These are phyloP conservation scores for Maudiozyma bulderi DNA, from an alignment of 805 yeast genomes.

Conservation along the genomic window DNA sequence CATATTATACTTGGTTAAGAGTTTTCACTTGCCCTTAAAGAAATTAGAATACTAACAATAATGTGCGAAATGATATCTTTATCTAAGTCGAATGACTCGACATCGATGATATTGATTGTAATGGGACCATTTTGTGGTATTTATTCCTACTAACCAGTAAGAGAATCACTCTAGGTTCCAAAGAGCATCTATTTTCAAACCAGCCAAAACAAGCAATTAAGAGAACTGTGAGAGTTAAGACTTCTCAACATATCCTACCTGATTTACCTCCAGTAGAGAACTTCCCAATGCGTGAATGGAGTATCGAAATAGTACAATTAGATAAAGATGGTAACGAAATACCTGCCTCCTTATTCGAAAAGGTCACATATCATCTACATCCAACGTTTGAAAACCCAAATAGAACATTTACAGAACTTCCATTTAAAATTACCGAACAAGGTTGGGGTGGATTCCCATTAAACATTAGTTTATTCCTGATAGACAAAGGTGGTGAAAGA, in stretches of 20 bases:
- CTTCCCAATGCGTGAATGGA: constrained; percentile 93
- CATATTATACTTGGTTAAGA: too few species aligned
- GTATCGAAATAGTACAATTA: constrained; percentile 62
- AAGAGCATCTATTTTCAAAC: not conserved
- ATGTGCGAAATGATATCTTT: too few species aligned
- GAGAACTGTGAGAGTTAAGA: constrained; percentile 80
- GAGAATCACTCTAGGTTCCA: too few species aligned
- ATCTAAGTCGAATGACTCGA: too few species aligned
- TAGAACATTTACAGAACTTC: constrained; percentile 69
- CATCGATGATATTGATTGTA: too few species aligned
- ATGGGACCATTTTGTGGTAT: too few species aligned
- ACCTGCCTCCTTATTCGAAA: constrained; percentile 83
- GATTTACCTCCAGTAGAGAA: constrained; percentile 82
- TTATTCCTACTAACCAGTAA: too few species aligned
- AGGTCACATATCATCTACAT: constrained; percentile 86
- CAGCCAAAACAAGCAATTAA: constrained; percentile 38
- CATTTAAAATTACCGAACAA: constrained; percentile 80
- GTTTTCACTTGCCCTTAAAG: too few species aligned
- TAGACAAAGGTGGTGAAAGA: constrained; percentile 83
- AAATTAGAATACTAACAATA: too few species aligned
- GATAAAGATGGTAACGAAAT: constrained; percentile 73
- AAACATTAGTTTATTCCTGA: constrained; percentile 62
- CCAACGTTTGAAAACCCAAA: constrained; percentile 91
- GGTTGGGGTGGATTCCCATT: constrained; percentile 99
- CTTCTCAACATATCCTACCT: constrained; percentile 71